Base-by-base conservation (phyloP, 2,329 filamentous ascomycete genomes). In the Westerdykella ornata region DNA sequence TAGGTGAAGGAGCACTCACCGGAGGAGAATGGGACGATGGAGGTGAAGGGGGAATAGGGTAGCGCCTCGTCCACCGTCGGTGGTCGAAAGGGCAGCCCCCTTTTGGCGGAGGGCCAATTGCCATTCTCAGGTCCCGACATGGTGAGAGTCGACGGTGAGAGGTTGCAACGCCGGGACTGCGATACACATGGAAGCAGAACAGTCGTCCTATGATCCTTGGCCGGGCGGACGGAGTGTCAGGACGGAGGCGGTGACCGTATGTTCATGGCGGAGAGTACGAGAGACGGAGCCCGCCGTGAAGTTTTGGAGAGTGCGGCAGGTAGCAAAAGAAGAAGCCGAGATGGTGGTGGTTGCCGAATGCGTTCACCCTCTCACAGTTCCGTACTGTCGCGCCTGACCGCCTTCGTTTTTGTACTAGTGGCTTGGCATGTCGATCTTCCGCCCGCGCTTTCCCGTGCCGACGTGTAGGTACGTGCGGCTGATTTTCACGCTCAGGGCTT, bases 11-110 rank as follows among this genome's bases (percentile, higher is more conserved):
- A 43, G 44, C 29, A 38, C 69, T 51, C 67, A 88, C 86, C 81
- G 51, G 84, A 77, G 62, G 84, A 79, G 64, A 90, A 87, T 2
- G 86, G 85, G 39, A 86, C 75, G 37, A 89, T 83, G 3, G 85
- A 88, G 37, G 82, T 85, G 60, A 90, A 82, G 17, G 87, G 86
- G 38, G 85, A 86, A 66, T 82, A 89, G n/a, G 85, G 84, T 35
- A 92, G 72, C 20, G 85, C 85, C 59, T 92, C 84, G 42, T 83
- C 77, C 11, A 92, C 76, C 3, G 71, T 74, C 9, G 72, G 70
- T 31, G 72, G 63, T 18, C 67, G 55, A 35, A 61, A 61, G 12
- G 60, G 53, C 12, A 66, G 54, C 16, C 59, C 57, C 11, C 59
- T 52, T 49, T 62, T 58, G 53, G 47, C 48, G 42, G 53, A 56